A percentile compares a stretch with the other conserved stretches of the same genome.
Evolutionary conservation across 2,329 filamentous ascomycete genomes (phyloP).

Genomic region (Botrytis byssoidea): DNA sequence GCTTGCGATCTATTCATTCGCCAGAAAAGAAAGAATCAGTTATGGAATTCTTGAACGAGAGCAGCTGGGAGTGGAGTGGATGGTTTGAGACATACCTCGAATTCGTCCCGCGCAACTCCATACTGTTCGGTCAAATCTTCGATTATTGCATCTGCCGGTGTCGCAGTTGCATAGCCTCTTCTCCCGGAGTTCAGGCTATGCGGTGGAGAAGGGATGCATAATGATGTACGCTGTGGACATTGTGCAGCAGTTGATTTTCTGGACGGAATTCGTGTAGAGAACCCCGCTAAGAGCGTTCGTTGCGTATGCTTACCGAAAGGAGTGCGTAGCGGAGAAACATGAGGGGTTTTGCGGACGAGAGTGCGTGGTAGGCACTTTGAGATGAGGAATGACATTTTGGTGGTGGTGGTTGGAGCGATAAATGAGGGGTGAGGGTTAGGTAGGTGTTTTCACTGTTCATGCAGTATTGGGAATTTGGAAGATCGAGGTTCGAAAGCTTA

Average conservation of each 20-base stretch:
- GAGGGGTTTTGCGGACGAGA: neutral
- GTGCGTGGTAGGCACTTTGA: neutral
- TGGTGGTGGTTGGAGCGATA: too few relatives aligned
- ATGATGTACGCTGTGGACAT: neutral
- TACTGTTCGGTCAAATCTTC: conserved; percentile 27
- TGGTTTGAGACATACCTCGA: conserved; percentile 36
- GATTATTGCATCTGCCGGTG: neutral
- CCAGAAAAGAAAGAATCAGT: neutral
- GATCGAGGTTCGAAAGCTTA: neutral
- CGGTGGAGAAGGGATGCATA: rapidly evolving
- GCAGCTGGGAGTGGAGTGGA: too few relatives aligned
- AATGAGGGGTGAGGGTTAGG: neutral
- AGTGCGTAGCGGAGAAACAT: neutral
- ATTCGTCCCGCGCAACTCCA: conserved; percentile 47
- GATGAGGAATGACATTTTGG: neutral
- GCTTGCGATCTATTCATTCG: conserved; percentile 41
- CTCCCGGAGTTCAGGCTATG: rapidly evolving
- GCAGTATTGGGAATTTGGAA: neutral
- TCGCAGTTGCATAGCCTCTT: neutral
- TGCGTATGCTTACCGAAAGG: too few relatives aligned
- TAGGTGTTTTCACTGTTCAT: too few relatives aligned
- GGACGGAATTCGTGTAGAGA: neutral
- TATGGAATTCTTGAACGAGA: too few relatives aligned
- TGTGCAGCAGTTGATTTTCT: neutral
- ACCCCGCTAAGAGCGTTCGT: neutral